Base-by-base conservation (phyloP, 1,284 basidiomycete species). In the Leccinum pallidistipes region DNA sequence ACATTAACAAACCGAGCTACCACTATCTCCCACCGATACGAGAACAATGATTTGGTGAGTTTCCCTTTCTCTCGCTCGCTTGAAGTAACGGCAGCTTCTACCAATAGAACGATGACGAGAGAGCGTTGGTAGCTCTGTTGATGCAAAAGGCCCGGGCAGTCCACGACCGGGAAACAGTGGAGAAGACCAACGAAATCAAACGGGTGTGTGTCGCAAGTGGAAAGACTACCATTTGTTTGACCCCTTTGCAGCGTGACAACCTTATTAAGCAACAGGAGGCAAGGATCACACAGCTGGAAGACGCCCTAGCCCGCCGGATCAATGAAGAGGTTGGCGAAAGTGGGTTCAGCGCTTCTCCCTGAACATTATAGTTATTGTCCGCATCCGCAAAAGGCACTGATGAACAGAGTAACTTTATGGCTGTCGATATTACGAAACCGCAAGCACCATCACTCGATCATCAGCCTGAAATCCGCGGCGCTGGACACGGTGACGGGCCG, bases 151-250 rank as follows among this genome's bases (percentile, higher is more conserved):
- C 79, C 8, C 75, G 79, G 57, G 73, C 77, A 12, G 70, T 80
- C 34, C 78, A 84, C 64, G 83, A 84, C 65, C 77, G 81, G 55
- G 79, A 80, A 24, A 73, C 80, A 31, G 77, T 84, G 21, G 77
- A 73, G 43, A 86, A 84, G 68, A 76, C 76, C 54, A 83, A 85
- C 64, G 82, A 85, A 58, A 76, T 86, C 32, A 80, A 80, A 62
- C 72, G 78, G 64, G 84, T 84, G 63, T 36, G 75, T 55, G 74
- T 45, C 27, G 31, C 27, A 16, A 52, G 56, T 55, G 21, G 56
- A 57, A 43, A 38, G 58, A 50, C 24, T 14, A 21, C 54, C 57
- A 40, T 38, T 61, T 63, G 11, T 52, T 61, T 54, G 53, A 65
- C 52, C 52, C 56, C 56, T 60, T 66, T 62, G 47, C 54, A 84